Percentiles rank a stretch among this genome's conserved stretches.
These are phyloP conservation scores for Paramyrothecium roridum DNA, from an alignment of 2,329 filamentous ascomycete genomes.

Conservation along the genomic window DNA sequence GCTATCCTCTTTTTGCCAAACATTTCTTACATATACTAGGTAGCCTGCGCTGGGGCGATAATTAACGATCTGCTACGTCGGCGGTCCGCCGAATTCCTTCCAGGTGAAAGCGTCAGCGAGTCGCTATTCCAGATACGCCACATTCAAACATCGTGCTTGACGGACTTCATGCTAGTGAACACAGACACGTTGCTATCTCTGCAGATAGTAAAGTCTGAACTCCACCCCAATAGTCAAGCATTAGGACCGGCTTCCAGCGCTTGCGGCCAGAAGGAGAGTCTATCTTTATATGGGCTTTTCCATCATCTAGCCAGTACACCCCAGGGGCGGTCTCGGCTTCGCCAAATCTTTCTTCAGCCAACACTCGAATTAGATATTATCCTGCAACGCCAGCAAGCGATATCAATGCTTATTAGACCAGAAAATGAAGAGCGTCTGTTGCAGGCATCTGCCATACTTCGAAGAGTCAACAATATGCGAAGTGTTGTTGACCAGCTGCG, in stretches of 20 bases:
- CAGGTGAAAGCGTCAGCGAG: constrained; percentile 53
- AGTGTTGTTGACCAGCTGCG: constrained; percentile 66
- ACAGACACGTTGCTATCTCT: constrained; percentile 76
- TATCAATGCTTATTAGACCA: constrained; percentile 62
- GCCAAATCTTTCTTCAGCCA: constrained; percentile 80
- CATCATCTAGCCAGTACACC: constrained; percentile 70
- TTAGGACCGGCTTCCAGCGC: constrained; percentile 47
- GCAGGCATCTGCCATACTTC: constrained; percentile 58
- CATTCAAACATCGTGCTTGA: constrained; percentile 73
- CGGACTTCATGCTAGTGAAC: constrained; percentile 71
- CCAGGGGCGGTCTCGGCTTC: constrained; percentile 71
- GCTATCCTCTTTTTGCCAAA: not conserved
- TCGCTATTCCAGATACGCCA: constrained; percentile 53
- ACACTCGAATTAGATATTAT: constrained; percentile 68
- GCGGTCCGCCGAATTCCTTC: constrained; percentile 55
- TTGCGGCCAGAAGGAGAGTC: constrained; percentile 70
- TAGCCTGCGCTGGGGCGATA: constrained; percentile 85
- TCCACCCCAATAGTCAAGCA: constrained; percentile 77
- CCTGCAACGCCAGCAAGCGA: constrained; percentile 65
- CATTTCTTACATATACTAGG: constrained; percentile 29
- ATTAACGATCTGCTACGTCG: constrained; percentile 71
- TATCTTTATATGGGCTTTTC: constrained; percentile 84
- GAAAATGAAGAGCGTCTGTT: constrained; percentile 61
- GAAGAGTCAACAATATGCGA: constrained; percentile 73
- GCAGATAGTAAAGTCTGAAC: constrained; percentile 80